A percentile compares a stretch with the other conserved stretches of the same genome.
phyloP scores from a whole-genome alignment of 495 filamentous ascomycete species.

The Halenospora varia region DNA sequence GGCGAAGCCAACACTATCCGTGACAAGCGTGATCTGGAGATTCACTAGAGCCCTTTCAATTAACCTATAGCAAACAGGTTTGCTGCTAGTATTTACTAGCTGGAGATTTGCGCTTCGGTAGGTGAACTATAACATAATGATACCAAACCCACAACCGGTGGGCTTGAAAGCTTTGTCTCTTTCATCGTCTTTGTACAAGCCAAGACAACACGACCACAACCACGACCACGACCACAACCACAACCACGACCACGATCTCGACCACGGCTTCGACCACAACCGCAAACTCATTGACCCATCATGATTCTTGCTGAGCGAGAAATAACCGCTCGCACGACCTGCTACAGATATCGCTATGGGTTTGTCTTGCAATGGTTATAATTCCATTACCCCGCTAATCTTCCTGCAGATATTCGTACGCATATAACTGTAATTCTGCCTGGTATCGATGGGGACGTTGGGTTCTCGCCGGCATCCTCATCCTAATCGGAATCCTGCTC shows the following conservation, averaged over 20 bases:
- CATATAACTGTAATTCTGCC: slow-evolving; percentile 6
- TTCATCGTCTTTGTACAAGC: not conserved
- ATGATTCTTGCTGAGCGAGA: not conserved
- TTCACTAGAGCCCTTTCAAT: too few relatives aligned
- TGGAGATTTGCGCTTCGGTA: not conserved
- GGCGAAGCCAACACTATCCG: not conserved
- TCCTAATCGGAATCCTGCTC: slow-evolving; percentile 3
- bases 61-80: not conserved
- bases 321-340: not conserved
- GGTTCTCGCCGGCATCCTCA: slow-evolving; percentile 10
- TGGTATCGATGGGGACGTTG: slow-evolving; percentile 16
- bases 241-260: too few relatives aligned
- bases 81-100: not conserved
- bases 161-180: not conserved
- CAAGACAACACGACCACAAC: too few relatives aligned
- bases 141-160: not conserved
- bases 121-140: not conserved
- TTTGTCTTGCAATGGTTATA: not conserved
- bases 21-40: not conserved
- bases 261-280: too few relatives aligned
- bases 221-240: too few relatives aligned
- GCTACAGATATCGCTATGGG: not conserved
- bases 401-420: not conserved
- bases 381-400: not conserved
- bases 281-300: not conserved